These are phyloP conservation scores for Alternaria triticimaculans DNA, from an alignment of 2,329 filamentous ascomycete species.

Conservation along the genomic window DNA sequence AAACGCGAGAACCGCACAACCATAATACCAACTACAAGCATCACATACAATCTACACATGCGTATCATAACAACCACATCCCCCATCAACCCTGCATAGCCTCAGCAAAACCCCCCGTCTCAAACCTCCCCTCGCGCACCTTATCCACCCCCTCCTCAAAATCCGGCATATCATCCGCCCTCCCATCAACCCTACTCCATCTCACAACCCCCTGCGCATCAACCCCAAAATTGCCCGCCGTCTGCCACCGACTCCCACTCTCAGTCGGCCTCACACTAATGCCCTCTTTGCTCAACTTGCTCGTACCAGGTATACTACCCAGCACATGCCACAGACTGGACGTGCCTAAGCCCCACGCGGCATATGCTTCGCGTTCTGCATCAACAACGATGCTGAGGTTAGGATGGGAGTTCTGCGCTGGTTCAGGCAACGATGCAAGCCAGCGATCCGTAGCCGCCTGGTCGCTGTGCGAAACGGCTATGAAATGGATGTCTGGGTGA, in stretches of 20 bases:
- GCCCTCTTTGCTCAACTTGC: slow-evolving; percentile 65
- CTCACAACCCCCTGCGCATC: slow-evolving; percentile 60
- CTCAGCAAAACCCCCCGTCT: not conserved
- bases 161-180: slow-evolving; percentile 62
- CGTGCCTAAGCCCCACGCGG: slow-evolving; percentile 69
- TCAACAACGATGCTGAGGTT: slow-evolving; percentile 68
- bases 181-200: slow-evolving; percentile 58
- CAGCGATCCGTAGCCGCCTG: slow-evolving; percentile 39
- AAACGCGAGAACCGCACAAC: not conserved
- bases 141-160: slow-evolving; percentile 56
- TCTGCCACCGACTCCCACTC: slow-evolving; percentile 74
- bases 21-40: not conserved
- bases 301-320: slow-evolving; percentile 62
- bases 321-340: slow-evolving; percentile 68
- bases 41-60: not conserved
- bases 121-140: not conserved
- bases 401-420: slow-evolving; percentile 51
- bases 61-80: not conserved
- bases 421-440: slow-evolving; percentile 37
- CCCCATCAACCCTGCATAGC: not conserved
- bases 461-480: slow-evolving; percentile 48
- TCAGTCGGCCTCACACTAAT: slow-evolving; percentile 71
- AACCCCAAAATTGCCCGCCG: slow-evolving; percentile 68
- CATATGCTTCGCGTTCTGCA: slow-evolving; percentile 65
- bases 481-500: slow-evolving; percentile 37